Evolutionary conservation across 306 rosid species (phyloP).

Genomic region (Prunus fruticosa): DNA sequence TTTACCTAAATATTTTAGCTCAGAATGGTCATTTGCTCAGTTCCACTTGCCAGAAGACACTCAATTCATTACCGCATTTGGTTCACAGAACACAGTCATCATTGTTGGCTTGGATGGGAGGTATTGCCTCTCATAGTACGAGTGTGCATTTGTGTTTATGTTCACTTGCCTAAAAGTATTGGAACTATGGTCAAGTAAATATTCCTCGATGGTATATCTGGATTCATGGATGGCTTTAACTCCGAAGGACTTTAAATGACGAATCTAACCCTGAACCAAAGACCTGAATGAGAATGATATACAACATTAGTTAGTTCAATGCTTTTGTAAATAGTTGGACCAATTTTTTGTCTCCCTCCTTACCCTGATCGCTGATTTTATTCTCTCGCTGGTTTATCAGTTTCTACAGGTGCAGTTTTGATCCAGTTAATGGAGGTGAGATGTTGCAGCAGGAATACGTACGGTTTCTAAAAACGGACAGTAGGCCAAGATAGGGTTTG

Average conservation of each 20-base stretch:
- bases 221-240: neutral
- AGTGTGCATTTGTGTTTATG: neutral
- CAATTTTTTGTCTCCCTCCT: neutral
- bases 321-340: neutral
- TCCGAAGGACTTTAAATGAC: neutral
- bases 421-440: conserved; percentile 67
- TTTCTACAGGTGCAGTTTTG: conserved; percentile 72
- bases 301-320: no score
- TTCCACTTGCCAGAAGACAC: conserved; percentile 76
- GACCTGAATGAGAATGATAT: neutral
- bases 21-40: conserved; percentile 97
- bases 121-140: conserved; percentile 26
- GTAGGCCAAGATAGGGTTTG: conserved; percentile 28
- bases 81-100: conserved; percentile 66
- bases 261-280: neutral
- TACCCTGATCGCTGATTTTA: neutral
- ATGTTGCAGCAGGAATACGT: conserved; percentile 70
- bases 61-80: conserved; percentile 78
- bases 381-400: conserved; percentile 32
- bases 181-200: neutral
- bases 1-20: conserved; percentile 95
- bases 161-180: neutral
- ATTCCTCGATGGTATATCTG: neutral
- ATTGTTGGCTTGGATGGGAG: conserved; percentile 90
- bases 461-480: conserved; percentile 55